A percentile compares a stretch with the other conserved stretches of the same genome.
These are phyloP conservation scores for Penicillium fimorum DNA, from an alignment of 495 filamentous ascomycete species.

Conservation along the genomic window DNA sequence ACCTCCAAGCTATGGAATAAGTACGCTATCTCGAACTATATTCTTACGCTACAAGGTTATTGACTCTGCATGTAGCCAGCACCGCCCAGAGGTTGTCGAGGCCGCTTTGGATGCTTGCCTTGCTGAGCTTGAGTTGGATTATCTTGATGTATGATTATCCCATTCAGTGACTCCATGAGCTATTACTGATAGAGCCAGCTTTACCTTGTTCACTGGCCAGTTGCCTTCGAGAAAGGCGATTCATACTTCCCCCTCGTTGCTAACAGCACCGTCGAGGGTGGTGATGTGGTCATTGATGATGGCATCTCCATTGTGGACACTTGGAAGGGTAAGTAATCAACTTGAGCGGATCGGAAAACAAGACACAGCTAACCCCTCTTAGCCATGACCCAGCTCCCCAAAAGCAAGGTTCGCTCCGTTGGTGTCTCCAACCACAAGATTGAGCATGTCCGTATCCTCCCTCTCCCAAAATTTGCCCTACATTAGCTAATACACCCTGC, in stretches of 20 bases:
- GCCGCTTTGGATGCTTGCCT: slow-evolving; percentile 47
- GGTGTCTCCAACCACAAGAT: slow-evolving; percentile 53
- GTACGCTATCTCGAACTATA: neutral
- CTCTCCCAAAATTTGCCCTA: neutral
- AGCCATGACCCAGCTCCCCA: slow-evolving; percentile 53
- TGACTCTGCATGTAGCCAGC: slow-evolving; percentile 32
- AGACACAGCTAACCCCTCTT: slow-evolving; percentile 6
- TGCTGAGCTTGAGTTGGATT: slow-evolving; percentile 48
- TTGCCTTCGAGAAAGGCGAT: slow-evolving; percentile 44
- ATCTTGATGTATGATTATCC: slow-evolving; percentile 42
- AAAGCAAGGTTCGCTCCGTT: slow-evolving; percentile 49
- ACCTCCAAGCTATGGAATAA: slow-evolving; percentile 52
- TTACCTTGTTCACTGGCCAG: slow-evolving; percentile 55
- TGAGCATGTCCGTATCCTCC: slow-evolving; percentile 35
- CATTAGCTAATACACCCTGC: slow-evolving; percentile 3
- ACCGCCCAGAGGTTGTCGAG: slow-evolving; percentile 47
- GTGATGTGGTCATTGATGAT: slow-evolving; percentile 45
- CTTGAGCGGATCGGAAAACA: neutral
- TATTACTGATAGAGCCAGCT: slow-evolving; percentile 28
- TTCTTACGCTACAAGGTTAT: neutral
- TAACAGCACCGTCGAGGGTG: slow-evolving; percentile 36
- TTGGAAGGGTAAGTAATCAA: slow-evolving; percentile 40
- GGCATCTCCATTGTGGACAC: slow-evolving; percentile 51
- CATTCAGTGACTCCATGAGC: neutral
- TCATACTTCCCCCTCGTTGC: slow-evolving; percentile 45